Evolutionary conservation across 2,329 filamentous ascomycete genomes (phyloP), one percentile per base, ranked within the genome.

Genomic region (Bipolaris gigantea): DNA sequence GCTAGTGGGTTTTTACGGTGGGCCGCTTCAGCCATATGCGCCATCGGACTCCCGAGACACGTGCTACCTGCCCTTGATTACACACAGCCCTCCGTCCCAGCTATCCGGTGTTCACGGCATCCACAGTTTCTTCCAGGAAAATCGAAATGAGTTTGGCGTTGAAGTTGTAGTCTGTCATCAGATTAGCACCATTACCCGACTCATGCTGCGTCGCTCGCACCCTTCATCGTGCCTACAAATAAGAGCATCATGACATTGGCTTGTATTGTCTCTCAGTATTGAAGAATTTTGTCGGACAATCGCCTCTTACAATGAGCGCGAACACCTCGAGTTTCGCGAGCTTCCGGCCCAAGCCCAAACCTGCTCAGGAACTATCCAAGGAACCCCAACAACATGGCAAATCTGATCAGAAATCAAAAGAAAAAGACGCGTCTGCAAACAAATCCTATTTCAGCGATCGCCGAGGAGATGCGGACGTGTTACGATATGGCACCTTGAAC

Each of bases 401-500:
- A 30, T 27, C 42, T 7, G 48, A 52, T 23, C 49, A 36, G 32
- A 16, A 47, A 23, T 41, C 56, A 10, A 61, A 49, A 35, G 55
- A 60, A 15, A 56, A 39, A 15, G 40, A 56, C n/a, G 32, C 36
- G 0, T 11, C 33, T 11, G 40, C 56, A 21, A 56, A 51, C 5
- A 65, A 60, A 23, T 8, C 44, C 8, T 71, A 65, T 43, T 65
- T 67, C 44, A 68, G 64, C 47, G 93, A 97, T 73, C 84, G 79
- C 38, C 86, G 85, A 66, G 92, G 93, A 0, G 93, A 97, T 65
- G 78, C 81, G 4, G 81, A 91, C 43, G 91, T 94, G 60, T 73
- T 88, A 40, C 82, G 82, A 23, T 97, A 92, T 70, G 90, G 89
- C 2, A 82, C 84, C 25, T 81, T 89, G 35, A 86, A 96, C 69